Evolutionary conservation across 805 yeast species (phyloP).

Genomic region (Saturnispora sekii): DNA sequence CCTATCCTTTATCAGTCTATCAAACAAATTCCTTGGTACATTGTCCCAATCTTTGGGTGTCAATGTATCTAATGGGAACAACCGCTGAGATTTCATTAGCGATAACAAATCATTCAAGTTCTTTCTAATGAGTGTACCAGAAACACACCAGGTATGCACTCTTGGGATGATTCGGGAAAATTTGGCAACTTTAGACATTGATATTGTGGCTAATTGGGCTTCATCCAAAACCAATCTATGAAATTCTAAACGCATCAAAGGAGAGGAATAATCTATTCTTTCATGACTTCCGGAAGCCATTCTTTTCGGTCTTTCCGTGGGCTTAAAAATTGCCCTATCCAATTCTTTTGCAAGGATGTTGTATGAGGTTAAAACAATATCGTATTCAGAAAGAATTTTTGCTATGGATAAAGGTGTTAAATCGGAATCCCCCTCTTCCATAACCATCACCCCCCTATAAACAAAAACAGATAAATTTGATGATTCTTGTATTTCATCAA

Average conservation of each 20-base stretch:
- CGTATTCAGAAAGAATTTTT: conserved; percentile 48
- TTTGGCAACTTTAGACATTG: conserved; percentile 65
- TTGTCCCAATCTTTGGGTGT: conserved; percentile 22
- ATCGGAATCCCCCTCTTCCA: conserved; percentile 19
- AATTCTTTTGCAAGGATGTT: conserved; percentile 61
- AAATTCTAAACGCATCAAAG: conserved; percentile 71
- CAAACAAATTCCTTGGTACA: conserved; percentile 31
- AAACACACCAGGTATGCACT: conserved; percentile 92
- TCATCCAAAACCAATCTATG: conserved; percentile 90
- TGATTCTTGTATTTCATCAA: conserved; percentile 49
- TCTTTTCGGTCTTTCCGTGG: conserved; percentile 41
- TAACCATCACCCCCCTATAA: conserved; percentile 47
- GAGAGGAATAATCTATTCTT: conserved; percentile 60
- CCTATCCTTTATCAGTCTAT: conserved; percentile 40
- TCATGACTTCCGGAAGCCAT: conserved; percentile 24
- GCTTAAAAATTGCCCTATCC: conserved; percentile 67
- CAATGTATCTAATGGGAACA: conserved; percentile 48
- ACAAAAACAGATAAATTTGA: conserved; percentile 50
- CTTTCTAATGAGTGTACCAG: conserved; percentile 84
- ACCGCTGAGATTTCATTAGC: conserved; percentile 53
- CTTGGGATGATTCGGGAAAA: conserved; percentile 76
- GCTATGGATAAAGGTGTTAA: conserved; percentile 33
- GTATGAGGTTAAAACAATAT: conserved; percentile 77
- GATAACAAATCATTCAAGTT: conserved; percentile 62
- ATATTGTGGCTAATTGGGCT: conserved; percentile 82